These are phyloP conservation scores for Candida saitoana DNA, from an alignment of 805 yeast species.

Conservation along the genomic window DNA sequence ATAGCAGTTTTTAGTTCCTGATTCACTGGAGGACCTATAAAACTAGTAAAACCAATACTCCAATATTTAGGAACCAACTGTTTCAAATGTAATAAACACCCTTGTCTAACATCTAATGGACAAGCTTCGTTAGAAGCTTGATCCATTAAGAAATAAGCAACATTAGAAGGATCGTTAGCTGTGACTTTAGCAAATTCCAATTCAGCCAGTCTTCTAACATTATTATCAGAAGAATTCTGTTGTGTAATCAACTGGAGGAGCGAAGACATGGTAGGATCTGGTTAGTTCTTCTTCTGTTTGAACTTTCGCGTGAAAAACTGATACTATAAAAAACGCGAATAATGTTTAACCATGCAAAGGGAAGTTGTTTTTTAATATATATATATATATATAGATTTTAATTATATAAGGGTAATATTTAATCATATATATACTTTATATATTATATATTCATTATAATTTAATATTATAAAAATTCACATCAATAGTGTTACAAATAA, in stretches of 20 bases:
- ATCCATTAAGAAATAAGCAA: slow-evolving; percentile 39
- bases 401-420: too few species aligned
- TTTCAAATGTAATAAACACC: slow-evolving; percentile 63
- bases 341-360: too few species aligned
- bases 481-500: too few species aligned
- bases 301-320: too few species aligned
- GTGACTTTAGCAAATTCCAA: slow-evolving; percentile 39
- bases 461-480: too few species aligned
- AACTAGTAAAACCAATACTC: slow-evolving; percentile 80
- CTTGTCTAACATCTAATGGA: slow-evolving; percentile 47
- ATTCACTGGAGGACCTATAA: slow-evolving; percentile 58
- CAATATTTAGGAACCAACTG: slow-evolving; percentile 68
- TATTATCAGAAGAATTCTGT: slow-evolving; percentile 48
- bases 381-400: too few species aligned
- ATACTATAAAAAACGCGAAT: too few species aligned
- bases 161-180: slow-evolving; percentile 47
- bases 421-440: too few species aligned
- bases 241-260: slow-evolving; percentile 6
- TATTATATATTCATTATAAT: too few species aligned
- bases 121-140: slow-evolving; percentile 31
- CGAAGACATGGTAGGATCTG: too few species aligned
- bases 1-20: slow-evolving; percentile 49
- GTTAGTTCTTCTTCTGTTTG: too few species aligned
- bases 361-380: too few species aligned
- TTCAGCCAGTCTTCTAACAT: slow-evolving; percentile 51